Conservation (phyloP, 495 filamentous ascomycete species). For the Copromyces sp. region DNA sequence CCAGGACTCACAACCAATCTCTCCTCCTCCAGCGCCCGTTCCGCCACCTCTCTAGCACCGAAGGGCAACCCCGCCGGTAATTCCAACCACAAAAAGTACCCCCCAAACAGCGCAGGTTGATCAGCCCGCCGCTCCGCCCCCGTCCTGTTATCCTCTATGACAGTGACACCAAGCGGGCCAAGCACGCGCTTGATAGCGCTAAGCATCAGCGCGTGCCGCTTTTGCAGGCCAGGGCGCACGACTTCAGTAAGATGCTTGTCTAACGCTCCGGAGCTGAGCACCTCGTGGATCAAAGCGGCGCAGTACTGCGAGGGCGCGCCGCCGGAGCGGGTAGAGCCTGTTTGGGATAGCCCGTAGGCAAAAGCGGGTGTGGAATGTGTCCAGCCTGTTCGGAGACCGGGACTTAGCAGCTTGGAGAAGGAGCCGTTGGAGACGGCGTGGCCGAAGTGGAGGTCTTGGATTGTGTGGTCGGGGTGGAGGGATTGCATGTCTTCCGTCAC, state of each 20-base stretch:
- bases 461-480: background rate
- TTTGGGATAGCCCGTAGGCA: constrained; percentile 56
- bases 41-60: constrained; percentile 43
- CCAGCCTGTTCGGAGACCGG: constrained; percentile 76
- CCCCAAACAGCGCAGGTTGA: constrained; percentile 41
- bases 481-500: background rate
- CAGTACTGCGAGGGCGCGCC: constrained; percentile 65
- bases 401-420: constrained; percentile 77
- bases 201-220: constrained; percentile 44
- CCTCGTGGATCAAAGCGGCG: constrained; percentile 52
- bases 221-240: constrained; percentile 44
- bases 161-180: constrained; percentile 45
- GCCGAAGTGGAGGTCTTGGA: constrained; percentile 41
- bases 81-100: constrained; percentile 74
- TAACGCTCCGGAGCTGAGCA: constrained; percentile 44
- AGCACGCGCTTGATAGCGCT: constrained; percentile 46
- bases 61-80: constrained; percentile 42
- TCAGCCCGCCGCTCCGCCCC: constrained; percentile 4
- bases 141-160: constrained; percentile 4
- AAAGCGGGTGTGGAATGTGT: constrained; percentile 61
- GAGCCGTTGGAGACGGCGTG: constrained; percentile 71
- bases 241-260: constrained; percentile 30
- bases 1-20: constrained; percentile 55
- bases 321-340: constrained; percentile 60
- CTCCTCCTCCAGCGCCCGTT: constrained; percentile 42